phyloP scores from a whole-genome alignment of 2,329 filamentous ascomycete species.

The Escovopsis sp. region DNA sequence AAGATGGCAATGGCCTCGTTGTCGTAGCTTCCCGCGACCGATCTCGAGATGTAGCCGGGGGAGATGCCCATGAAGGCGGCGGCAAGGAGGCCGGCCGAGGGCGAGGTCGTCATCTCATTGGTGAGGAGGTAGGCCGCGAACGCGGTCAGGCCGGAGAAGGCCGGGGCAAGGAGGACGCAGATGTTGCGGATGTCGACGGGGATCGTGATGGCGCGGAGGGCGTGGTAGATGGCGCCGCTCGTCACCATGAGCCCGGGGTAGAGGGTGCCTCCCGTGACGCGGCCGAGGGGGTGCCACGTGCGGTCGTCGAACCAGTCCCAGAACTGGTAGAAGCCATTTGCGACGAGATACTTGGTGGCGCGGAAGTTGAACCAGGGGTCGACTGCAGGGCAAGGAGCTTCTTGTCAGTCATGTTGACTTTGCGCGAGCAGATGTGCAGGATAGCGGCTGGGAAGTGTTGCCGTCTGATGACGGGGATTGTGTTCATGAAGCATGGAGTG shows the following conservation, averaged over 20 bases:
- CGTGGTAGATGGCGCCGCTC: conserved; percentile 90
- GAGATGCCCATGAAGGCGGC: conserved; percentile 95
- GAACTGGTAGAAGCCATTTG: conserved; percentile 96
- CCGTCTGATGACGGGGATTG: no score
- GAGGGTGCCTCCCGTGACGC: conserved; percentile 95
- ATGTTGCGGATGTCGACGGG: conserved; percentile 98
- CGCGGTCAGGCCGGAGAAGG: conserved; percentile 85
- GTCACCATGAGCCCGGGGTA: conserved; percentile 99
- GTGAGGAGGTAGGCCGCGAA: conserved; percentile 89
- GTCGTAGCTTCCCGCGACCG: conserved; percentile 95
- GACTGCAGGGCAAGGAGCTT: conserved; percentile 38
- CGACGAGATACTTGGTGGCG: conserved; percentile 92
- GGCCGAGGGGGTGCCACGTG: conserved; percentile 97
- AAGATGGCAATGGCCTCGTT: conserved; percentile 99
- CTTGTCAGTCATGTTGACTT: conserved; percentile 5
- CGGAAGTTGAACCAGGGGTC: conserved; percentile 99
- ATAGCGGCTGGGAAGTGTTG: no score
- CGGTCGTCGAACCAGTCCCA: conserved; percentile 99
- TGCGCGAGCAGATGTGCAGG: neutral
- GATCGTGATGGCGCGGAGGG: conserved; percentile 73
- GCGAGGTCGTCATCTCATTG: conserved; percentile 90
- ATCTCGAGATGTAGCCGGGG: conserved; percentile 94
- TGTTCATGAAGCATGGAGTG: no score
- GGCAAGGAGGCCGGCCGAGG: conserved; percentile 85
- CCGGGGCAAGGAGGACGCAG: conserved; percentile 89